Evolutionary conservation across 1,139 yeast species (phyloP), one percentile per base, ranked within the genome.

Genomic region (Spencermartinsiella ligniputridi): DNA sequence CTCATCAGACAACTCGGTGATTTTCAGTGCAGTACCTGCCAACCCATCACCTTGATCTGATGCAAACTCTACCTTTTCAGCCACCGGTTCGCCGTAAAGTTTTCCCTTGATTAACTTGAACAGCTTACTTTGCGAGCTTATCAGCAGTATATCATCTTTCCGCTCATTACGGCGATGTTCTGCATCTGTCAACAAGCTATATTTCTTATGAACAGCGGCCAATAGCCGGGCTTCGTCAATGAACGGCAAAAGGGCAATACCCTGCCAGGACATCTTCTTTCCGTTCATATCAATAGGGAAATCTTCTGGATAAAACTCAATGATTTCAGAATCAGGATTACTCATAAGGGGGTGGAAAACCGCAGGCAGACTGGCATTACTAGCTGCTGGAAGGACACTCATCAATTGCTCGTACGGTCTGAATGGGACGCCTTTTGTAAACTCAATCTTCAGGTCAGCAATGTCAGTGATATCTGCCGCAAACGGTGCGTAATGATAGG

Each of bases 401-500:
- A 94, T 90, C 57, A 94, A 76, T 68, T 94, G 99, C 62, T 94
- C 99, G 65, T 76, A 94, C 1, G 99, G 99, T 54, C 79, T 67
- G 65, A 92, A 90, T 4, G 99, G 98, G 47, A 73, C 71, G 2
- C 96, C 96, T 34, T 69, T 63, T 11, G 76, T 73, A 60, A 92
- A 90, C 34, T 70, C 66, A 38, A 90, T 73, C 1, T 83, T 73
- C 35, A 83, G 64, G 27, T 76, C 79, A 1, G 76, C 73, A 37
- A 89, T 67, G 41, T 80, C 76, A 3, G 66, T 70, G 58, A 94
- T 84, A 63, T 94, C 99, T 6, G 84, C 75, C 0, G 97, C 97
- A 72, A 92, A 89, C 16, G 99, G 99, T 0, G 98, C 97, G 67
- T 94, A 94, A 63, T 94, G 98, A 62, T 83, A 92, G 0, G 97